Evolutionary conservation across 208 protist genomes (phyloP).

Genomic region (Wallacemonas sp.): DNA sequence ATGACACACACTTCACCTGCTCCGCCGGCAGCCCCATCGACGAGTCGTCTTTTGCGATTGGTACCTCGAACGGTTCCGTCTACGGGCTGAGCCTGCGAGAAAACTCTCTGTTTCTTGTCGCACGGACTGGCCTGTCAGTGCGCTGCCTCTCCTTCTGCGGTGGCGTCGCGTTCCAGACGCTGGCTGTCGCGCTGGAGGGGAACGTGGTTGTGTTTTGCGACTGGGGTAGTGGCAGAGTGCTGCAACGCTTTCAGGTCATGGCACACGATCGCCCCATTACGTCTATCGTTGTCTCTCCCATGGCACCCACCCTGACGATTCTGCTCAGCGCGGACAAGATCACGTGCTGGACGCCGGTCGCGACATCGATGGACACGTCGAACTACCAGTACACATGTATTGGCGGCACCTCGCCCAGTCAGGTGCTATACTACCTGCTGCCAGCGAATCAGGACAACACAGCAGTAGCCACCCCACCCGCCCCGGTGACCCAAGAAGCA

Average conservation of each 20-base stretch:
- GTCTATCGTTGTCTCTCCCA: slow-evolving; percentile 4
- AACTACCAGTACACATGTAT: slow-evolving; percentile 30
- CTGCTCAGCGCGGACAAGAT: slow-evolving; percentile 43
- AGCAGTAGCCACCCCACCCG: background rate
- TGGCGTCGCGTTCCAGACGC: slow-evolving; percentile 29
- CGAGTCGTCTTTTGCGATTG: slow-evolving; percentile 30
- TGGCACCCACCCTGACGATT: background rate
- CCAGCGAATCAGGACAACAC: no score
- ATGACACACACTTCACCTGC: slow-evolving; percentile 5
- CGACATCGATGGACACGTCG: background rate
- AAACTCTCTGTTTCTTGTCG: slow-evolving; percentile 43
- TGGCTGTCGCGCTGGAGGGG: slow-evolving; percentile 1
- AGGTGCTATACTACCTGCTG: background rate
- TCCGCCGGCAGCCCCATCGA: slow-evolving; percentile 21
- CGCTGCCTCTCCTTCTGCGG: slow-evolving; percentile 37
- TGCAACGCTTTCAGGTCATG: slow-evolving; percentile 25
- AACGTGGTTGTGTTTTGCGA: slow-evolving; percentile 41
- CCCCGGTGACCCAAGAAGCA: background rate
- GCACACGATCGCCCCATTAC: slow-evolving; percentile 29
- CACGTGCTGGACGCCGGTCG: slow-evolving; percentile 37
- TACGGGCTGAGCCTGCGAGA: slow-evolving; percentile 50
- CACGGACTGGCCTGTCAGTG: slow-evolving; percentile 20
- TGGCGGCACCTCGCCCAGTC: slow-evolving; percentile 20
- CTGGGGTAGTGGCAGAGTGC: slow-evolving; percentile 37
- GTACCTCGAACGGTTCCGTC: slow-evolving; percentile 27